A percentile compares a stretch with the other conserved stretches of the same genome.
Evolutionary conservation across 148 eudicot genomes (phyloP).

Genomic region (Camellia sinensis): DNA sequence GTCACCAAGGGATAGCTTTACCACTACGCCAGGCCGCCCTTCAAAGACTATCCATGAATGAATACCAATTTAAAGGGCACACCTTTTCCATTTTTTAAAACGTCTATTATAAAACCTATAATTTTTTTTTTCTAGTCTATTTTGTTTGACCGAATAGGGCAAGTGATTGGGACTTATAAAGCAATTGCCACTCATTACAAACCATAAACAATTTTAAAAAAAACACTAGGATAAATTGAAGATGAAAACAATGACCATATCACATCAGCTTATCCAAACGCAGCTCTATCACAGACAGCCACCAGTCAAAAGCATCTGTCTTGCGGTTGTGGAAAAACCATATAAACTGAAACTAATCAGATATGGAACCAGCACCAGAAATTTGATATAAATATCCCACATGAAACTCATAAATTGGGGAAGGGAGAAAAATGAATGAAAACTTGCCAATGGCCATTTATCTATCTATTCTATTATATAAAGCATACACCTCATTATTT

Average conservation of each 20-base stretch:
- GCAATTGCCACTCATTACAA: slow-evolving; percentile 2
- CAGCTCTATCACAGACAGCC: slow-evolving; percentile 12
- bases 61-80: not conserved
- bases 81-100: not conserved
- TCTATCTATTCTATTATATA: not conserved
- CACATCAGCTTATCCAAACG: slow-evolving; percentile 15
- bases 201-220: not conserved
- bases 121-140: not conserved
- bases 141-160: not conserved
- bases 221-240: slow-evolving; percentile 8
- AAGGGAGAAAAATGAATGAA: not conserved
- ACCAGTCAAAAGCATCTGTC: slow-evolving; percentile 13
- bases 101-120: not conserved
- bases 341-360: not conserved
- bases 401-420: not conserved
- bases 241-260: slow-evolving; percentile 11
- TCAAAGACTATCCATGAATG: not conserved
- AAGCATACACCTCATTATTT: no score
- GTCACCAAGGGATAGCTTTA: no score
- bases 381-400: slow-evolving; percentile 2
- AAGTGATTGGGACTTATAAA: not conserved
- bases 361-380: not conserved
- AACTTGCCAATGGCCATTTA: not conserved
- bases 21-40: no score
- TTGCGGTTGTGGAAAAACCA: not conserved